Evolutionary conservation across 1,139 yeast species (phyloP), one percentile per base, ranked within the genome.

Genomic region (Candida tetrigidarum): DNA sequence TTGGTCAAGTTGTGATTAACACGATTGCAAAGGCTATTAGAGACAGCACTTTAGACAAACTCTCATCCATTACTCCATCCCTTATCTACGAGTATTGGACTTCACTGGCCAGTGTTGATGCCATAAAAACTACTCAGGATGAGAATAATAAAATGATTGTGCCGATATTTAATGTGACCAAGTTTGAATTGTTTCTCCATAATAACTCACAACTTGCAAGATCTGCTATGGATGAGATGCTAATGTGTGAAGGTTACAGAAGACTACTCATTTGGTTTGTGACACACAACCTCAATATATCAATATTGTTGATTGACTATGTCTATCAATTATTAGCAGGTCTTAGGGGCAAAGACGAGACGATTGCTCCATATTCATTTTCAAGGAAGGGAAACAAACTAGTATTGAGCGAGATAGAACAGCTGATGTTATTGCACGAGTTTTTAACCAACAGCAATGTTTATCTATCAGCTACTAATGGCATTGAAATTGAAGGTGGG

Each of bases 381-480:
- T 77, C 86, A 6, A 69, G 91, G 55, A 66, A 69, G 47, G 92
- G 90, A 0, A 50, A 66, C 3, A 48, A 52, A 3, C 53, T 84
- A 8, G 65, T 63, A 7, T 60, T 84, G 12, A 78, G 84, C 27
- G 80, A 75, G 7, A 71, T 82, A 39, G 92, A 86, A 53, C 71
- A 66, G 48, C 78, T 79, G 55, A 82, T 84, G 87, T 57, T 86
- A n/a, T 60, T 86, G 33, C 90, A 84, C 60, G 89, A 83, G 57
- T 83, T 85, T 53, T 70, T 86, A 46, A 72, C 80, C 12, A 82
- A 78, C 48, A 75, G 84, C 20, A 68, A 78, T 8, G 71, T 76
- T 11, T 78, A 71, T 50, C 60, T 84, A 15, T 69, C 83, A 0
- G 69, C 76, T 0, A 58, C 65, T 1, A 66, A 68, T 19, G 68